Conservation (phyloP, 169 alveolate species). For the Neospora caninum region DNA sequence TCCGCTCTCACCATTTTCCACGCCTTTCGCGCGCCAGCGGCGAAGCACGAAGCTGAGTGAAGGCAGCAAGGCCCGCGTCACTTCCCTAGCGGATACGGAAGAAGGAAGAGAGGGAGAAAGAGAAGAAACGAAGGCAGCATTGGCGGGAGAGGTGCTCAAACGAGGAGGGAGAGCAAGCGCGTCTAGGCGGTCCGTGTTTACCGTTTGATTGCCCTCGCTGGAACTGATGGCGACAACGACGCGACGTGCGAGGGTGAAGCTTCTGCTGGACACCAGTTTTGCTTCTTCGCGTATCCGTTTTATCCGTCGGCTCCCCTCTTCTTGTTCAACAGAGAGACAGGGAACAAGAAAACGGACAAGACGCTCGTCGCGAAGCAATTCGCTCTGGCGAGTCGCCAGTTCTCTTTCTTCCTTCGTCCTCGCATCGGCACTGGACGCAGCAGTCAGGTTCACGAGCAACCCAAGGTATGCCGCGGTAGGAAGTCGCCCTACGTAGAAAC, state of each 20-base stretch:
- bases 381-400: not conserved
- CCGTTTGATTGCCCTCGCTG: not conserved
- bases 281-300: not conserved
- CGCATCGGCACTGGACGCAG: not conserved
- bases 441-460: not conserved
- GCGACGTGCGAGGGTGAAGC: slow-evolving; percentile 17
- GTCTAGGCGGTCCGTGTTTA: not conserved
- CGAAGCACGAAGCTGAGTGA: not conserved
- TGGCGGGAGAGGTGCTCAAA: not conserved
- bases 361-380: not conserved
- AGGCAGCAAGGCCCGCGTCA: not conserved
- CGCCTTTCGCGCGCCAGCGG: not conserved
- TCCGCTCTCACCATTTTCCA: not conserved
- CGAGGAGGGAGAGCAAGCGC: not conserved
- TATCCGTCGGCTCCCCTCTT: not conserved
- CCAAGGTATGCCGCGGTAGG: not conserved
- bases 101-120: not conserved
- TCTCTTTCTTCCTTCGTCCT: not conserved
- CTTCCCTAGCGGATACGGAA: not conserved
- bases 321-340: not conserved
- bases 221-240: not conserved
- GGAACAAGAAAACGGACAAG: not conserved
- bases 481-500: not conserved
- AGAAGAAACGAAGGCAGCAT: not conserved
- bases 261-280: not conserved